phyloP scores from a whole-genome alignment of 2,329 filamentous ascomycete species.

The Hypocrella siamensis region DNA sequence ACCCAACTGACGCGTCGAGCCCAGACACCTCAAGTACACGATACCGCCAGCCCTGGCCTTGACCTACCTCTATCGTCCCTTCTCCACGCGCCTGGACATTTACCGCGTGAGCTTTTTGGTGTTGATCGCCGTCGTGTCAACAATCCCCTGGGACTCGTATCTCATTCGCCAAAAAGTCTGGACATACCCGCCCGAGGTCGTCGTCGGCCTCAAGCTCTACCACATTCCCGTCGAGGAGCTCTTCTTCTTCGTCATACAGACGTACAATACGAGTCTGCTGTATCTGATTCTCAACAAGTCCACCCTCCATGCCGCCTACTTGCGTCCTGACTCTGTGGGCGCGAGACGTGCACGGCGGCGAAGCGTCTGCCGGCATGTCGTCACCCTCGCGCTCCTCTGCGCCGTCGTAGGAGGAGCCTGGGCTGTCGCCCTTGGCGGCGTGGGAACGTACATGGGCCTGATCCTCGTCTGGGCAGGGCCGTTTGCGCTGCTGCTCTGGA shows the following conservation, averaged over 20 bases:
- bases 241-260: slow-evolving; percentile 67
- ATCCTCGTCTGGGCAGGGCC: slow-evolving; percentile 56
- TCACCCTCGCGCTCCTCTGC: neutral
- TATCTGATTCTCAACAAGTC: slow-evolving; percentile 54
- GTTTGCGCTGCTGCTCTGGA: slow-evolving; percentile 36
- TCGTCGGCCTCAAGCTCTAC: slow-evolving; percentile 45
- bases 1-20: neutral
- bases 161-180: slow-evolving; percentile 53
- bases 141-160: slow-evolving; percentile 65
- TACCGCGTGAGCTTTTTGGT: slow-evolving; percentile 40
- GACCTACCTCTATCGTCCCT: slow-evolving; percentile 19
- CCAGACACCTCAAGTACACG: slow-evolving; percentile 2
- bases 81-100: slow-evolving; percentile 44
- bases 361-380: neutral
- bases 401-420: neutral
- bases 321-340: slow-evolving; percentile 9
- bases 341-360: no score
- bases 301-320: slow-evolving; percentile 32
- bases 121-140: slow-evolving; percentile 46
- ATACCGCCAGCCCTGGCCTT: slow-evolving; percentile 3
- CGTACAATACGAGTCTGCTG: slow-evolving; percentile 53
- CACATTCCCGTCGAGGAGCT: slow-evolving; percentile 57
- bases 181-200: slow-evolving; percentile 52
- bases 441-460: slow-evolving; percentile 51
- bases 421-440: slow-evolving; percentile 13